These are phyloP conservation scores for Boeremia lycopersici DNA, from an alignment of 2,329 filamentous ascomycete species.

Conservation along the genomic window DNA sequence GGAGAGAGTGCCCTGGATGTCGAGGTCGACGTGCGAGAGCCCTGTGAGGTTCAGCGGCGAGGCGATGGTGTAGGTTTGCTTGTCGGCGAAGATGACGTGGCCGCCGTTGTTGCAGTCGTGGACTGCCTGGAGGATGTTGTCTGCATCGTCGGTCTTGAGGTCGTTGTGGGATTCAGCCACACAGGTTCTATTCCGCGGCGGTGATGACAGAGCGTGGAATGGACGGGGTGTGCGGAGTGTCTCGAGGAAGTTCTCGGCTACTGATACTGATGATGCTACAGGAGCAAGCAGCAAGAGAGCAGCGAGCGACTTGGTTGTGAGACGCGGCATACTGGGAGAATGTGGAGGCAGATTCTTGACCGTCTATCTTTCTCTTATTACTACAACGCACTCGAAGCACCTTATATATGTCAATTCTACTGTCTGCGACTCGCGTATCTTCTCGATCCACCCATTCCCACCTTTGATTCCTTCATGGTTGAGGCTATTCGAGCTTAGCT, in stretches of 20 bases:
- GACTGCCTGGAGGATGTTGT: constrained; percentile 14
- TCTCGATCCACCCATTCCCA: background rate
- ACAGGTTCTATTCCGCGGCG: constrained; percentile 21
- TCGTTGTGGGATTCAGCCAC: constrained; percentile 19
- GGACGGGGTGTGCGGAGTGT: constrained; percentile 21
- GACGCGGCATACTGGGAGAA: background rate
- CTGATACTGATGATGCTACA: constrained; percentile 10
- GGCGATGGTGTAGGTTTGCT: constrained; percentile 16
- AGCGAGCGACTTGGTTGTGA: background rate
- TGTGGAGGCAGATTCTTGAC: background rate
- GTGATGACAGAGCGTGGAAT: constrained; percentile 14
- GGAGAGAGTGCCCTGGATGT: constrained; percentile 18
- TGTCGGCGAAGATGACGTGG: constrained; percentile 18
- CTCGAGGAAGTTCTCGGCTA: constrained; percentile 19
- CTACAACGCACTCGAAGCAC: background rate
- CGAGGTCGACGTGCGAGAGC: constrained; percentile 16
- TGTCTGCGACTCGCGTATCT: background rate
- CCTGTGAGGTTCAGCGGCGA: constrained; percentile 17
- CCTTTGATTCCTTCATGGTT: background rate
- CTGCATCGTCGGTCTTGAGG: constrained; percentile 12
- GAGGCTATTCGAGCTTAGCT: background rate
- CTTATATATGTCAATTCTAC: background rate
- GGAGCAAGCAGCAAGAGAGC: constrained; percentile 8
- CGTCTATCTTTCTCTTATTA: background rate
- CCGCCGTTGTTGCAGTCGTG: constrained; percentile 20